Base-by-base conservation (phyloP, 1,139 yeast genomes). In the Yamadazyma sp. region DNA sequence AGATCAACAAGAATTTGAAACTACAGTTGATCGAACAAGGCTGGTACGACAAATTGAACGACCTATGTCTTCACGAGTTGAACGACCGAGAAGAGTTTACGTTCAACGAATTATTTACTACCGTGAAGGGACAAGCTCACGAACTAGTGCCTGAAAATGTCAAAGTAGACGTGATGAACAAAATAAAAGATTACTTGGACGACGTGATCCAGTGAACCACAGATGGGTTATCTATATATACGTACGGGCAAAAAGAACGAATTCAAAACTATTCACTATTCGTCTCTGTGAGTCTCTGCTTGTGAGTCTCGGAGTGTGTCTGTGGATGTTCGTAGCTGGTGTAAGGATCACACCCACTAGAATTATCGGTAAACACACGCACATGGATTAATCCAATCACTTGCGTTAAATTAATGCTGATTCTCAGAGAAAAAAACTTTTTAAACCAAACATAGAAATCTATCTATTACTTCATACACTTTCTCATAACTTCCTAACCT, bases 1-100 rank as follows among this genome's bases (percentile, higher is more conserved):
- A 69, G 48, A 81, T 84, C 43, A 80, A 81, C 41, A 75, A 76
- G 41, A 71, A 73, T 39, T 65, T 89, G 43, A 80, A 81, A 50
- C 72, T 82, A 40, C 79, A 78, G 54, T 73, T 91, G 20, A 73
- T 79, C 43, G 86, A 86, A 55, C 73, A 83, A 2, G 97, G 97
- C 6, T 91, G 97, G 97, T 81, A 79, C 50, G 95, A 87, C 51
- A 76, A 83, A 44, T 81, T 89, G 24, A 72, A 79, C 39, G 77
- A 72, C 38, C 51, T 84, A 39, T 84, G 94, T 3, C 64, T 54
- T 36, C 41, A 51, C 10, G 72, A 69, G 43, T 52, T 68, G 34
- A 64, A 62, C 35, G 56, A 55, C 18, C 47, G 47, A 17, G 48
- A 56, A 48, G 72, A 69, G 11, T 31, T 77, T 26, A 81, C 73